A percentile compares a stretch with the other conserved stretches of the same genome.
These are phyloP conservation scores for Cystofilobasidium ferigula DNA, from an alignment of 768 basidiomycete species.

Conservation along the genomic window DNA sequence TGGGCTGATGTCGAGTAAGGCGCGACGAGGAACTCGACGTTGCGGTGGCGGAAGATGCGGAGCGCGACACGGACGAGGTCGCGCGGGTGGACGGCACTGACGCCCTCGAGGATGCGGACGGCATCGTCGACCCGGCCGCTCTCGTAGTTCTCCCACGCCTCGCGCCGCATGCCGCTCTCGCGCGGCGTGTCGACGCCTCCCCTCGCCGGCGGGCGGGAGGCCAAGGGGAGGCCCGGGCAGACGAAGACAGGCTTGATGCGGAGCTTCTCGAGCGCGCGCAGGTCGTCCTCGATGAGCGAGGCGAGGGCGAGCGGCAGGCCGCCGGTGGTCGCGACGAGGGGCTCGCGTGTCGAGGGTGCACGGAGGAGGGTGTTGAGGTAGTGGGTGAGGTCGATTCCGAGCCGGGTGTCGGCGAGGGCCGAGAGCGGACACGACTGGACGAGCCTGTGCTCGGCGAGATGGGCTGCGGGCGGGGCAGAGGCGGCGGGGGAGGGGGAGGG, in stretches of 20 bases:
- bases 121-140: constrained; percentile 80
- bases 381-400: constrained; percentile 90
- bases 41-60: constrained; percentile 82
- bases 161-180: constrained; percentile 37
- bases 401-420: constrained; percentile 75
- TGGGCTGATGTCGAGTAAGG: constrained; percentile 94
- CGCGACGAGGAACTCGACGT: constrained; percentile 90
- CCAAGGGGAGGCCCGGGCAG: constrained; percentile 76
- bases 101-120: constrained; percentile 56
- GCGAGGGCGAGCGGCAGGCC: constrained; percentile 83
- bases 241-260: constrained; percentile 98
- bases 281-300: constrained; percentile 65
- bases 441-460: constrained; percentile 78
- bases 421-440: constrained; percentile 68
- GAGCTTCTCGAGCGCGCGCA: constrained; percentile 76
- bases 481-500: background rate
- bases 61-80: constrained; percentile 91
- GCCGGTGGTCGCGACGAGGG: constrained; percentile 85
- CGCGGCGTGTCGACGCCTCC: constrained; percentile 39
- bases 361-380: constrained; percentile 66
- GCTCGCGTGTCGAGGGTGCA: constrained; percentile 63
- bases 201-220: constrained; percentile 58
- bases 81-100: constrained; percentile 53
- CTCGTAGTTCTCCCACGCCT: constrained; percentile 92
- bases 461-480: constrained; percentile 46